Percentiles rank a stretch among this genome's conserved stretches.
Conservation (phyloP, 108 stramenopile genomes). For the Schizochytrium sp. region DNA sequence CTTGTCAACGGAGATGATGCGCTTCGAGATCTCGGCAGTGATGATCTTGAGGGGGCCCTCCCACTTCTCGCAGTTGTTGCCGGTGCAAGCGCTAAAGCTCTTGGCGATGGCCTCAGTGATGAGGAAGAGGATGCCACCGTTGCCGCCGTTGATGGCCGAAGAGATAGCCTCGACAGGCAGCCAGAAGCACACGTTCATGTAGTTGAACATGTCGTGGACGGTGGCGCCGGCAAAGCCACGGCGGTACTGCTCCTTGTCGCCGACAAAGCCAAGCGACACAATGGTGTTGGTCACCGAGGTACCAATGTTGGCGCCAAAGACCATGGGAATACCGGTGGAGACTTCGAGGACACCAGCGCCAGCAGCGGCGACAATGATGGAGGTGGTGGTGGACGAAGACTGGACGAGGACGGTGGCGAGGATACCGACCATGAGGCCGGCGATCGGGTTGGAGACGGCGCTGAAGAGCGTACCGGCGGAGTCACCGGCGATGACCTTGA, state of each 20-base stretch:
- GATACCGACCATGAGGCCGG: conserved; percentile 68
- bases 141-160: no score
- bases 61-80: conserved; percentile 44
- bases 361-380: conserved; percentile 69
- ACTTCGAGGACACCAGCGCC: conserved; percentile 59
- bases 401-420: conserved; percentile 72
- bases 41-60: conserved; percentile 66
- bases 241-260: conserved; percentile 67
- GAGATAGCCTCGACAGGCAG: conserved; percentile 64
- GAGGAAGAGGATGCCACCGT: conserved; percentile 41
- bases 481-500: conserved; percentile 72
- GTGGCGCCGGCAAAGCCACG: conserved; percentile 79
- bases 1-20: conserved; percentile 66
- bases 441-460: conserved; percentile 66
- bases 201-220: conserved; percentile 83
- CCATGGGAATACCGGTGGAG: conserved; percentile 65
- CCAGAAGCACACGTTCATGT: conserved; percentile 59
- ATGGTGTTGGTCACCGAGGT: conserved; percentile 75
- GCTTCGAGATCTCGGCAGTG: conserved; percentile 55
- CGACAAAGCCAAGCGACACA: conserved; percentile 73
- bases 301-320: conserved; percentile 81
- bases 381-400: conserved; percentile 74
- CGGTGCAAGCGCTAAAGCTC: not conserved
- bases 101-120: conserved; percentile 61
- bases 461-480: conserved; percentile 65